Conservation (phyloP, 2,329 filamentous ascomycete species). For the Colletotrichum coccodes region DNA sequence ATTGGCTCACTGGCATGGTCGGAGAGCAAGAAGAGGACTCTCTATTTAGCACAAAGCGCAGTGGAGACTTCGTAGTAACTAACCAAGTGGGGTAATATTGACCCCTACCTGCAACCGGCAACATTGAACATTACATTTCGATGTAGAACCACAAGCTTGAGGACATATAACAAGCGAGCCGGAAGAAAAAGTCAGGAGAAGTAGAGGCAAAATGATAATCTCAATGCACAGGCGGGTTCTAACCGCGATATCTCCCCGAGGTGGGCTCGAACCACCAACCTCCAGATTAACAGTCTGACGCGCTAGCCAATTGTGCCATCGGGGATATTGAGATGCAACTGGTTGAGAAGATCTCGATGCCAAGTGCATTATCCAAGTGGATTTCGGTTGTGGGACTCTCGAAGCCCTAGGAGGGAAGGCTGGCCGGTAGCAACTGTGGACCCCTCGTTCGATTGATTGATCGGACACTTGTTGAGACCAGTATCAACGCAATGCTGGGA, state of each 20-base stretch:
- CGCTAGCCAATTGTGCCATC: slow-evolving; percentile 34
- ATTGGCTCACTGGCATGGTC: neutral
- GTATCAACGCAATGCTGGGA: too few species aligned
- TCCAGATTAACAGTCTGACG: slow-evolving; percentile 34
- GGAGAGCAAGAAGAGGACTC: too few species aligned
- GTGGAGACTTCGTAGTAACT: too few species aligned
- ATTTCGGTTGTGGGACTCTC: neutral
- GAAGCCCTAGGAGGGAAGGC: slow-evolving; percentile 1
- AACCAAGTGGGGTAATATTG: too few species aligned
- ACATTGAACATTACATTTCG: too few species aligned
- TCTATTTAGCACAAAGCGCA: too few species aligned
- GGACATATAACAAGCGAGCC: too few species aligned
- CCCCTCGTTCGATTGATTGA: neutral
- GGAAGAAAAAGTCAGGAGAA: too few species aligned
- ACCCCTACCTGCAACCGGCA: too few species aligned
- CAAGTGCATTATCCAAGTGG: neutral
- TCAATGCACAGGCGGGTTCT: neutral
- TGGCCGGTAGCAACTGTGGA: neutral
- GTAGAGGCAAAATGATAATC: neutral
- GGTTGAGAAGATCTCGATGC: neutral
- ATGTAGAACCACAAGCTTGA: too few species aligned
- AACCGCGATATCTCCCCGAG: neutral
- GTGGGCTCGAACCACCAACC: slow-evolving; percentile 33
- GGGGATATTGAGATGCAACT: slow-evolving; percentile 5
- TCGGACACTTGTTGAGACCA: too few species aligned